Percentiles rank a stretch among this genome's conserved stretches.
These are phyloP conservation scores for Closterium sp. DNA, from an alignment of 139 green algal species.

Conservation along the genomic window DNA sequence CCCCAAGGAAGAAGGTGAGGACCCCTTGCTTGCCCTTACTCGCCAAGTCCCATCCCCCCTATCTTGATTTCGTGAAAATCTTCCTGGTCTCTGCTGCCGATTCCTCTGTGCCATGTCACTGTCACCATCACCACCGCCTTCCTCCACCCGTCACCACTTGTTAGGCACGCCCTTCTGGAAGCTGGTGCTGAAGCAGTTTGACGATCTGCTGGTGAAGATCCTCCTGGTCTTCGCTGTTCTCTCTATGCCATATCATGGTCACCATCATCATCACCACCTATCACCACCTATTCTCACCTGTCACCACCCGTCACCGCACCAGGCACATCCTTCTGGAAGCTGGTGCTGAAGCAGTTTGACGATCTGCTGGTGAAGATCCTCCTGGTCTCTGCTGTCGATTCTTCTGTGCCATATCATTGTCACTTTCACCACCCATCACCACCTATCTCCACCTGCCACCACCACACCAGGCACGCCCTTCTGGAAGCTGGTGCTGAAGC, in stretches of 20 bases:
- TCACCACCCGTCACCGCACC: slow-evolving; percentile 50
- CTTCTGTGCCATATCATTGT: no score
- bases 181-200: slow-evolving; percentile 97
- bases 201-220: slow-evolving; percentile 95
- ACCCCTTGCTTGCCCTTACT: neutral
- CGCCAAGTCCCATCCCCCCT: neutral
- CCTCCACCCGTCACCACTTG: no score
- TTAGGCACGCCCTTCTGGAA: no score
- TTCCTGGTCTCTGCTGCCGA: slow-evolving; percentile 83
- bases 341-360: slow-evolving; percentile 77
- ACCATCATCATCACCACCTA: slow-evolving; percentile 69
- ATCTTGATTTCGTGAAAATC: no score
- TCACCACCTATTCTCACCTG: no score
- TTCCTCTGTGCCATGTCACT: slow-evolving; percentile 64
- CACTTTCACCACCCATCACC: slow-evolving; percentile 52
- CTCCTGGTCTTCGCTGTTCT: slow-evolving; percentile 83
- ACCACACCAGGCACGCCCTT: slow-evolving; percentile 91
- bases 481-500: slow-evolving; percentile 88
- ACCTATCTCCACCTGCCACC: slow-evolving; percentile 72
- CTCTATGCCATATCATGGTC: slow-evolving; percentile 56
- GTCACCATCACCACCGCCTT: no score
- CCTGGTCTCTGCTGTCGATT: slow-evolving; percentile 67
- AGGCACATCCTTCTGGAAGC: slow-evolving; percentile 87
- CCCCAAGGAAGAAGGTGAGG: neutral
- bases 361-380: slow-evolving; percentile 69